Base-by-base conservation (phyloP, 306 rosid genomes). In the Corylus avellana region DNA sequence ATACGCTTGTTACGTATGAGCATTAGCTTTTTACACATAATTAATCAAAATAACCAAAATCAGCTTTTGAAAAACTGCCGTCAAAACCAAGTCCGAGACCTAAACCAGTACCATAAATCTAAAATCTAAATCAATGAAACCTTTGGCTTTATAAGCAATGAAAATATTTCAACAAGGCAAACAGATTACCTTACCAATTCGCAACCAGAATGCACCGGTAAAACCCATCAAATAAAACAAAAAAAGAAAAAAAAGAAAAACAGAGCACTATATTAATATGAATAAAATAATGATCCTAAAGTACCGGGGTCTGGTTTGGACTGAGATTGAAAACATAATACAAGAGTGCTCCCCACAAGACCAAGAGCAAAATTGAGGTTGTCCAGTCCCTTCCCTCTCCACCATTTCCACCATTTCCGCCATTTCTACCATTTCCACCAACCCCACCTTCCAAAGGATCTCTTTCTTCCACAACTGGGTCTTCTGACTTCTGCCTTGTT, bases 221-320 rank as follows among this genome's bases (percentile, higher is more conserved):
- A 49, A 49, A 11, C 16, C 53, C 53, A 49, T 25, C 22, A 16
- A 54, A 56, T 0, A 20, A 16, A 20, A 18, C 51, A 35, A 18
- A n/a, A 39, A 46, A 4, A 0, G 3, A n/a, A 44, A n/a, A 11
- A 42, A 32, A 32, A 32, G 2, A 3, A 32, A 42, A 73, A n/a
- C 18, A 32, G 13, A 48, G 64, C 76, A 27, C 39, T 3, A n/a
- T 16, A 37, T 4, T 5, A 37, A 74, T 4, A 0, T 54, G 73
- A 55, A 2, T 18, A 29, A 50, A 16, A 74, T 48, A 48, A 5
- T 3, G 18, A 47, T 20, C 58, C n/a, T 10, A 48, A 37, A 47
- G 17, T 88, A 94, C 98, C 89, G 97, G 98, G 25, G 98, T 95
- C 73, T 91, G 97, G 79, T 95, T 84, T 16, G 98, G 98, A 18